phyloP scores from a whole-genome alignment of 768 basidiomycete genomes.

The Hypholoma sublateritium region DNA sequence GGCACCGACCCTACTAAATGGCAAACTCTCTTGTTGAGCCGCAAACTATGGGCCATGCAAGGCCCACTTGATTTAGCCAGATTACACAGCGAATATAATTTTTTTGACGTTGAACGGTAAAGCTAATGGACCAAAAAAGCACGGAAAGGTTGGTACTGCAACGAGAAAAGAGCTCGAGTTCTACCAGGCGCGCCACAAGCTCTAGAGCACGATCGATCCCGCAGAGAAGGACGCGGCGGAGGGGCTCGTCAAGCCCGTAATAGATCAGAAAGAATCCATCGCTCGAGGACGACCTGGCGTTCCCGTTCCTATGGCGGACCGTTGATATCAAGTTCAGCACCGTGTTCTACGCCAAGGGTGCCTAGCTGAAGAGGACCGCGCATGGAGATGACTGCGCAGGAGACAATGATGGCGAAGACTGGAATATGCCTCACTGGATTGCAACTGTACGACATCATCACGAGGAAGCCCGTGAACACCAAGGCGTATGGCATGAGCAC shows the following conservation, averaged over 20 bases:
- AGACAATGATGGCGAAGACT: conserved; percentile 71
- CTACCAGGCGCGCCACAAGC: conserved; percentile 58
- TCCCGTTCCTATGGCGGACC: conserved; percentile 76
- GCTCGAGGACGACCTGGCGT: conserved; percentile 79
- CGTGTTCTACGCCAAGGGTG: conserved; percentile 71
- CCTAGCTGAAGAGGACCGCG: conserved; percentile 74
- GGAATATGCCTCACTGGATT: conserved; percentile 86
- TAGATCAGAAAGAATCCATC: conserved; percentile 61
- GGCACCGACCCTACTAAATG: too few species aligned
- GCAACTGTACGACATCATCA: conserved; percentile 66
- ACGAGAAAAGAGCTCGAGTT: conserved; percentile 74
- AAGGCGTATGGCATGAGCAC: conserved; percentile 82
- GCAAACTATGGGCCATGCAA: too few species aligned
- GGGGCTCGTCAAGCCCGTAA: conserved; percentile 23
- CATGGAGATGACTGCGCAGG: conserved; percentile 69
- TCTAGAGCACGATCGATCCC: conserved; percentile 61
- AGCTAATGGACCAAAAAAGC: too few species aligned
- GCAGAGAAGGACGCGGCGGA: conserved; percentile 24
- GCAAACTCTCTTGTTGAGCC: too few species aligned
- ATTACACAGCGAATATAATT: too few species aligned
- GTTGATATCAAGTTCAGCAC: conserved; percentile 95
- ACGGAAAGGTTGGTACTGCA: too few species aligned
- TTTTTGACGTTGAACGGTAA: too few species aligned
- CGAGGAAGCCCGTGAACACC: conserved; percentile 55
- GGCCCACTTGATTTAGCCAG: too few species aligned